Conservation (phyloP, 768 basidiomycete species). For the Myochromella boudieri region DNA sequence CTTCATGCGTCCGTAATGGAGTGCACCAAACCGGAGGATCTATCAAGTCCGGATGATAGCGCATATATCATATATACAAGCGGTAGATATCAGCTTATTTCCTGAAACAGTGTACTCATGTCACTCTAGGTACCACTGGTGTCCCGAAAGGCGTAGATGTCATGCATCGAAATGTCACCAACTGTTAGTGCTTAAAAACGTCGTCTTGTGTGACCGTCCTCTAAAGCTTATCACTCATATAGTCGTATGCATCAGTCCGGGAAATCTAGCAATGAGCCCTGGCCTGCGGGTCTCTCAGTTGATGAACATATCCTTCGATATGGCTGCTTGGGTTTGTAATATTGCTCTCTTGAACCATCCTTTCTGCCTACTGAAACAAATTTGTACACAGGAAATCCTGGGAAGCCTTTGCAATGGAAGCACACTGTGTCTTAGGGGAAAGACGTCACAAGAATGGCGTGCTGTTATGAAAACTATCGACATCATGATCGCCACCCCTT, state of each 20-base stretch:
- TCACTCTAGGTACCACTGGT: slow-evolving; percentile 49
- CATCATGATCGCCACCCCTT: slow-evolving; percentile 53
- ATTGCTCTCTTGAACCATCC: slow-evolving; percentile 24
- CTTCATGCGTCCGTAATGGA: slow-evolving; percentile 18
- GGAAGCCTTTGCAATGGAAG: slow-evolving; percentile 50
- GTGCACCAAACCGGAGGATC: slow-evolving; percentile 37
- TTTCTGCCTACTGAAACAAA: slow-evolving; percentile 36
- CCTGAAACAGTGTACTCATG: not conserved
- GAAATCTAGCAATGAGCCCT: slow-evolving; percentile 54
- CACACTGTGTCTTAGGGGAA: slow-evolving; percentile 52
- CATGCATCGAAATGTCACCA: slow-evolving; percentile 53
- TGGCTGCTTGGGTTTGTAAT: slow-evolving; percentile 54
- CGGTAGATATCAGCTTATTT: slow-evolving; percentile 32
- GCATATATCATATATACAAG: slow-evolving; percentile 63
- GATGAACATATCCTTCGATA: slow-evolving; percentile 64
- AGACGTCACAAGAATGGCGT: slow-evolving; percentile 48
- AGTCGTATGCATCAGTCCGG: slow-evolving; percentile 43
- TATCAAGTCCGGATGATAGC: slow-evolving; percentile 37
- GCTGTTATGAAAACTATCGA: slow-evolving; percentile 47
- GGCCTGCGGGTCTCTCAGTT: slow-evolving; percentile 57
- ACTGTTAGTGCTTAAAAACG: slow-evolving; percentile 45
- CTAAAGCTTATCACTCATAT: not conserved
- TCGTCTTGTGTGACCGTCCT: not conserved
- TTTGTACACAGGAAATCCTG: slow-evolving; percentile 56
- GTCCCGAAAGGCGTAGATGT: slow-evolving; percentile 60